Conservation (phyloP, 192 early-diverging fungal genomes). For the Physocladia obscura region DNA sequence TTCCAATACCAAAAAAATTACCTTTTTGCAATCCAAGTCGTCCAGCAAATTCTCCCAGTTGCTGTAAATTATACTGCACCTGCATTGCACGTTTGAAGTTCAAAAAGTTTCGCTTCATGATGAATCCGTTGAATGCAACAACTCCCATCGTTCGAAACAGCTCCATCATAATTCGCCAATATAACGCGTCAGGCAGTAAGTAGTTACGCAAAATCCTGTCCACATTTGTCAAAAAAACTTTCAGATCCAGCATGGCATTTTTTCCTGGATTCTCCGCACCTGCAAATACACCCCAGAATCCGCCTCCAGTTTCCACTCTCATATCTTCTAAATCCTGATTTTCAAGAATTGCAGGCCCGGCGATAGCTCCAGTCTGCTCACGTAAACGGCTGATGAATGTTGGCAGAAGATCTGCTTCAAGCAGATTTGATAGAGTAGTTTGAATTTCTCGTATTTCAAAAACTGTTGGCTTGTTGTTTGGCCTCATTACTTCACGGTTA, state of each 20-base stretch:
- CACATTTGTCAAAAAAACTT: slow-evolving; percentile 79
- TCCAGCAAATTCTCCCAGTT: slow-evolving; percentile 93
- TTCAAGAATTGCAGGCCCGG: slow-evolving; percentile 85
- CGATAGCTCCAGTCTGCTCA: slow-evolving; percentile 77
- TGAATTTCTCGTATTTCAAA: slow-evolving; percentile 75
- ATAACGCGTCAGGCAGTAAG: slow-evolving; percentile 75
- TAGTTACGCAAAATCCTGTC: slow-evolving; percentile 84
- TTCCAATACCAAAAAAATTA: background rate
- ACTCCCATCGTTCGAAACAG: slow-evolving; percentile 83
- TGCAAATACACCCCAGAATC: background rate
- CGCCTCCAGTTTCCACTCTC: slow-evolving; percentile 60
- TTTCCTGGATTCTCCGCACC: background rate
- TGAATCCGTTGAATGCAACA: slow-evolving; percentile 81
- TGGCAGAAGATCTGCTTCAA: slow-evolving; percentile 81
- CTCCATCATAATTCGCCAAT: slow-evolving; percentile 80
- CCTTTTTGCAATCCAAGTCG: slow-evolving; percentile 70
- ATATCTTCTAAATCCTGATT: slow-evolving; percentile 83
- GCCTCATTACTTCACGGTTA: slow-evolving; percentile 29
- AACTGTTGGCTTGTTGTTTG: slow-evolving; percentile 51
- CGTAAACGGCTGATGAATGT: slow-evolving; percentile 88
- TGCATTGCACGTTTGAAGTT: slow-evolving; percentile 94
- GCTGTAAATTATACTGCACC: slow-evolving; percentile 91
- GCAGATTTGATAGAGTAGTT: slow-evolving; percentile 70
- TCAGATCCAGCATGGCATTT: slow-evolving; percentile 80
- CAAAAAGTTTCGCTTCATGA: slow-evolving; percentile 87